These are phyloP conservation scores for Sphagnum magellanicum DNA, from an alignment of 228 moss, liverwort and hornwort genomes.

Conservation along the genomic window DNA sequence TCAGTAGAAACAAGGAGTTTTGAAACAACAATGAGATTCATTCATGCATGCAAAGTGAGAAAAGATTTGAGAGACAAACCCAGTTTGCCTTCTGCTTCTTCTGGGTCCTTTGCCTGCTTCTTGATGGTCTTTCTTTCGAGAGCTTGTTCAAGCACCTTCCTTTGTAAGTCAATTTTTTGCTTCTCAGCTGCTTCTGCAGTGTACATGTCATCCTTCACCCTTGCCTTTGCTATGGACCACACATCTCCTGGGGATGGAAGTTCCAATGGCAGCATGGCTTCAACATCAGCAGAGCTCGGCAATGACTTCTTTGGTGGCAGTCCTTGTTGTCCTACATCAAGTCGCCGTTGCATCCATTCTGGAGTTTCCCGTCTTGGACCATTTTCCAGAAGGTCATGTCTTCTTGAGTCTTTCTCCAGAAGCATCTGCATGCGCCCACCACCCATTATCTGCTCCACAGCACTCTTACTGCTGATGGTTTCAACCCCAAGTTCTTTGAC, in stretches of 20 bases:
- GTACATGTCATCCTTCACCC: constrained; percentile 67
- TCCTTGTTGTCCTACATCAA: constrained; percentile 57
- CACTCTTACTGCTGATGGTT: constrained; percentile 11
- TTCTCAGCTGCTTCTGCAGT: constrained; percentile 79
- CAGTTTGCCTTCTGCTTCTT: constrained; percentile 54
- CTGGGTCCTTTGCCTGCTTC: constrained; percentile 28
- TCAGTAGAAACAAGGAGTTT: too few relatives aligned
- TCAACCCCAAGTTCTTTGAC: constrained; percentile 42
- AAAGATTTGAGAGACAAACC: constrained; percentile 20
- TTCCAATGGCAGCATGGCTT: constrained; percentile 57
- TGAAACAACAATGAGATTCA: too few relatives aligned
- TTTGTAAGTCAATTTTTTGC: constrained; percentile 71
- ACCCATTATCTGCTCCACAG: constrained; percentile 22
- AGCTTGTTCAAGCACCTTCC: constrained; percentile 67
- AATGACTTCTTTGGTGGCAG: constrained; percentile 58
- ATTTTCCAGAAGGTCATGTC: constrained; percentile 72
- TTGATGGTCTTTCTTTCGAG: constrained; percentile 57
- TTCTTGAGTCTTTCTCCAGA: constrained; percentile 57
- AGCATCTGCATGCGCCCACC: constrained; percentile 61
- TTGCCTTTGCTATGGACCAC: constrained; percentile 64
- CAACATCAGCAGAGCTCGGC: constrained; percentile 29
- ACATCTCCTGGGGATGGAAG: constrained; percentile 67
- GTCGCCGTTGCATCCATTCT: constrained; percentile 76
- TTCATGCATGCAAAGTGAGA: neutral
- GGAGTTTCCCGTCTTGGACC: constrained; percentile 79